A percentile compares a stretch with the other conserved stretches of the same genome.
Conservation (phyloP, 352 stramenopile genomes). For the Pelagophyceae sp. region DNA sequence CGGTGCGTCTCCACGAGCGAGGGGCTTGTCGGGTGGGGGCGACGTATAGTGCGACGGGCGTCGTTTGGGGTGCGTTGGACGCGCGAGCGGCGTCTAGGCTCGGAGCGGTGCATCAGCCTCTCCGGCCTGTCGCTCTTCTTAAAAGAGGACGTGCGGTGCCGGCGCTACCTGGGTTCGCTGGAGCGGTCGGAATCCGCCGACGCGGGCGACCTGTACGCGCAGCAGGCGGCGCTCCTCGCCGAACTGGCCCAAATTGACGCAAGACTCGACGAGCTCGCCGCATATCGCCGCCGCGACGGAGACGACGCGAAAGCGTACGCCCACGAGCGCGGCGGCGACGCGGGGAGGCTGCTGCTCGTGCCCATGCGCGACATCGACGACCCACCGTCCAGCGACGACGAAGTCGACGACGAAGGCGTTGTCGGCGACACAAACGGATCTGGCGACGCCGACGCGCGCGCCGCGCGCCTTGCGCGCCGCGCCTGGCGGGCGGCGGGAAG, state of each 20-base stretch:
- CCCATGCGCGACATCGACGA: neutral
- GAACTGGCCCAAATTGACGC: conserved; percentile 1
- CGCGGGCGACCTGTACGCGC: conserved; percentile 9
- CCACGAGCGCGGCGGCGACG: conserved; percentile 11
- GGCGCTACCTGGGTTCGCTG: neutral
- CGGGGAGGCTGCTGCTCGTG: neutral
- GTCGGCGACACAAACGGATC: too few species aligned
- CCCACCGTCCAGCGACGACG: conserved; percentile 1
- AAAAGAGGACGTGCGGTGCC: neutral
- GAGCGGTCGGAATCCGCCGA: neutral
- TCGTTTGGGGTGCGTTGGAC: too few species aligned
- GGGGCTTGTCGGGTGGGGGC: too few species aligned
- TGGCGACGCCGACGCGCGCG: neutral
- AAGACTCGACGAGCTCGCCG: conserved; percentile 3
- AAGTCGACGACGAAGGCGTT: neutral
- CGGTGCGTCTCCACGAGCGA: too few species aligned
- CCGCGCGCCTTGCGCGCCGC: neutral
- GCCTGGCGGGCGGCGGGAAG: neutral
- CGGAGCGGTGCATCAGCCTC: neutral
- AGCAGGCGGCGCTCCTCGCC: neutral
- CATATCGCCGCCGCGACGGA: neutral
- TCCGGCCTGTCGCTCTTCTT: neutral
- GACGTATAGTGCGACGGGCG: too few species aligned
- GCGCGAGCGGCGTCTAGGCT: too few species aligned
- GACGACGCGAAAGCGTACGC: neutral